These are phyloP conservation scores for Aspergillus sp. DNA, from an alignment of 2,329 filamentous ascomycete species.

Conservation along the genomic window DNA sequence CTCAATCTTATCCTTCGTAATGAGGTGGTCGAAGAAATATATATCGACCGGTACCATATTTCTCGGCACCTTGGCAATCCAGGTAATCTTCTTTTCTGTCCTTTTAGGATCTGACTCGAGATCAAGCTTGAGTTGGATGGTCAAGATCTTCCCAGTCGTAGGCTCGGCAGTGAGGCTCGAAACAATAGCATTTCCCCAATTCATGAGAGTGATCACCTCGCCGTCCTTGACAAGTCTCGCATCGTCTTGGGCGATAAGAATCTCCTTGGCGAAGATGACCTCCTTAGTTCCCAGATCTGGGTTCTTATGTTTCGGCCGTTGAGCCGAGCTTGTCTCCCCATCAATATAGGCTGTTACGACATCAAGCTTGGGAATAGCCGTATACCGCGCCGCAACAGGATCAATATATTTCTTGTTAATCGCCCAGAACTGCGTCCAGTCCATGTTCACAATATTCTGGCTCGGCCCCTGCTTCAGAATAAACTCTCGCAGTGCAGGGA, in stretches of 20 bases:
- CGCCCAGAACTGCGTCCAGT: conserved; percentile 52
- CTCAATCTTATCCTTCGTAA: conserved; percentile 91
- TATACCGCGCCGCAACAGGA: conserved; percentile 71
- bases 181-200: conserved; percentile 71
- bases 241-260: conserved; percentile 85
- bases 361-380: conserved; percentile 69
- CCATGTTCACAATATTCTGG: conserved; percentile 50
- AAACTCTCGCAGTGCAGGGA: conserved; percentile 50
- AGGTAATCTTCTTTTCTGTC: conserved; percentile 95
- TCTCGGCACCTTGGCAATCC: conserved; percentile 72
- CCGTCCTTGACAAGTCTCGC: conserved; percentile 75
- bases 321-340: conserved; percentile 55
- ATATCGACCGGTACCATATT: conserved; percentile 78
- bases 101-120: conserved; percentile 80
- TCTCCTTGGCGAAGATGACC: conserved; percentile 71
- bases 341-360: conserved; percentile 68
- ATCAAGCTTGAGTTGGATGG: conserved; percentile 9
- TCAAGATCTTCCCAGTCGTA: not conserved
- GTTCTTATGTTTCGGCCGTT: conserved; percentile 89
- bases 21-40: conserved; percentile 91
- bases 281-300: conserved; percentile 79
- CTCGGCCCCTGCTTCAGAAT: conserved; percentile 52
- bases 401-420: conserved; percentile 81
- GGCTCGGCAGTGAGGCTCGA: conserved; percentile 50
- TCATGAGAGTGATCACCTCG: conserved; percentile 95